Base-by-base conservation (phyloP, 1,284 basidiomycete species). In the Trichosporon ovoides region DNA sequence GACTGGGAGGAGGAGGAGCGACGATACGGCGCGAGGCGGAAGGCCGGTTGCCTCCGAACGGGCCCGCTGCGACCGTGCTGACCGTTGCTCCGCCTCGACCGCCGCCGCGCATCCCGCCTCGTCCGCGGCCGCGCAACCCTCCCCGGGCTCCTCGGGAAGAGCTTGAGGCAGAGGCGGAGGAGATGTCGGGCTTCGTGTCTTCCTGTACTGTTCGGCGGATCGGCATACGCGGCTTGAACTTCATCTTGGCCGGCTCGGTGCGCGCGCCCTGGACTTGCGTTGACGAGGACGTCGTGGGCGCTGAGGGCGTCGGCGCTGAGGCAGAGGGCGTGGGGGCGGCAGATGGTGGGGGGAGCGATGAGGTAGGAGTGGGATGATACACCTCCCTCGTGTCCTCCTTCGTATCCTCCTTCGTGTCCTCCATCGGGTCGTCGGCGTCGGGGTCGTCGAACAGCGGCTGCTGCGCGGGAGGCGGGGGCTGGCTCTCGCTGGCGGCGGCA, bases 21-120 rank as follows among this genome's bases (percentile, higher is more conserved):
- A 58, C 58, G 3, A 54, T 35, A 13, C 59, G 63, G 12, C 57
- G 40, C 6, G 56, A 54, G 18, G 51, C 51, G n/a, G 34, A 31
- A 0, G 57, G 24, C 1, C 58, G 54, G 3, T 53, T 46, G 4
- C 58, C 63, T 24, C 58, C 57, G 31, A 64, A 64, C 2, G 62
- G 59, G 19, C 61, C 61, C 7, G 61, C 61, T 2, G 61, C 61
- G n/a, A 63, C 51, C 7, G 61, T 63, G 20, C 43, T 28, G 34
- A 33, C 56, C 49, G 31, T 43, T 7, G 38, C 48, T 0, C 37
- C 19, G 3, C 9, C 51, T 16, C 19, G 49, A 16, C 33, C 37
- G 18, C 62, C 55, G 22, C 43, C 24, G 12, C 43, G 55, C 46
- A 82, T 83, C 7, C 83, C 78, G 2, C 83, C 84, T 40, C 79